These are phyloP conservation scores for Schizosaccharomyces versatilis DNA, from an alignment of 1,139 yeast genomes.

Conservation along the genomic window DNA sequence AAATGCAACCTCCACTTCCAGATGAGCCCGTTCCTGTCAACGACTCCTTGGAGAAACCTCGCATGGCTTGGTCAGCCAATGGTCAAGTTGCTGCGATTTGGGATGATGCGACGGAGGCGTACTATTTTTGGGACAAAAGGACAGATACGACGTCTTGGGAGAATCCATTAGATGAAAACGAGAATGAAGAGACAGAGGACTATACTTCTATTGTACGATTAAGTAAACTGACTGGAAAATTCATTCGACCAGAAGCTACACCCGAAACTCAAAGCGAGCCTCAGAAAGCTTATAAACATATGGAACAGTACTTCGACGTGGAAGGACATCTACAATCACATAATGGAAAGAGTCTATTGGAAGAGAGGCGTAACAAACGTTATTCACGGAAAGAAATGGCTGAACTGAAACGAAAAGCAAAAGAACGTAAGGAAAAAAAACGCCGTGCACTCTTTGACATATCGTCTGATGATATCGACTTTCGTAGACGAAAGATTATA, in stretches of 20 bases:
- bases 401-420: not conserved
- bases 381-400: slow-evolving; percentile 1
- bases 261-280: not conserved
- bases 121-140: slow-evolving; percentile 2
- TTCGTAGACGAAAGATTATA: not conserved
- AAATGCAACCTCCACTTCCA: not conserved
- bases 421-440: not conserved
- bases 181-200: not conserved
- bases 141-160: slow-evolving; percentile 1
- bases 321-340: not conserved
- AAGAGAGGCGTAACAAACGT: not conserved
- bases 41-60: not conserved
- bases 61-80: slow-evolving; percentile 1
- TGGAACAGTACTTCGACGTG: not conserved
- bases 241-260: not conserved
- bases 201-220: not conserved
- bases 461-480: slow-evolving; percentile 1
- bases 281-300: not conserved
- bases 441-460: not conserved
- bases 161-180: not conserved
- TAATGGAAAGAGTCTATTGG: not conserved
- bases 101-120: not conserved
- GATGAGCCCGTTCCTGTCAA: not conserved
- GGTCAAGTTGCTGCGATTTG: slow-evolving; percentile 1
- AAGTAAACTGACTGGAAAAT: not conserved